phyloP scores from a whole-genome alignment of 2,329 filamentous ascomycete genomes.

The Calonectria hongkongensis region DNA sequence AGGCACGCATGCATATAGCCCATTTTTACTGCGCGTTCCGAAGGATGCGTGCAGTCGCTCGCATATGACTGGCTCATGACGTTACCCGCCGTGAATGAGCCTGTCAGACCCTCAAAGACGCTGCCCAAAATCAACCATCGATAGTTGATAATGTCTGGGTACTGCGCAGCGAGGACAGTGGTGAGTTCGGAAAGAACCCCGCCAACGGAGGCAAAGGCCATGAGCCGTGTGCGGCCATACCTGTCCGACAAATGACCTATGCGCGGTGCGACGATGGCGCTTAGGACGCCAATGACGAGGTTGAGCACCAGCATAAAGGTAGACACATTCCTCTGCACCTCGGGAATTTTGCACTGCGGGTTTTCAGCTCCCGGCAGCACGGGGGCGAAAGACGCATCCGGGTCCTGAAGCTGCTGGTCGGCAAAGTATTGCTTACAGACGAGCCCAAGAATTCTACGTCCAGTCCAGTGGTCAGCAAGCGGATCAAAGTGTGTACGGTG shows the following conservation, averaged over 20 bases:
- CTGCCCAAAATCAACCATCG: slow-evolving; percentile 86
- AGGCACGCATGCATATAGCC: slow-evolving; percentile 93
- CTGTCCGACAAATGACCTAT: slow-evolving; percentile 91
- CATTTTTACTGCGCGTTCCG: slow-evolving; percentile 87
- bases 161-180: slow-evolving; percentile 85
- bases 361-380: slow-evolving; percentile 82
- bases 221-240: slow-evolving; percentile 84
- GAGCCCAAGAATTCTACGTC: slow-evolving; percentile 80
- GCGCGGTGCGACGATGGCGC: slow-evolving; percentile 87
- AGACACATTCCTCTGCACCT: slow-evolving; percentile 85
- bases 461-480: slow-evolving; percentile 40
- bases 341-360: slow-evolving; percentile 85
- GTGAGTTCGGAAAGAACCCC: slow-evolving; percentile 84
- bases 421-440: slow-evolving; percentile 90
- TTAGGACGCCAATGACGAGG: slow-evolving; percentile 84
- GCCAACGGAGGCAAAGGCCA: slow-evolving; percentile 84
- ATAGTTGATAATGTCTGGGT: slow-evolving; percentile 83
- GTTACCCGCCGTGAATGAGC: slow-evolving; percentile 90
- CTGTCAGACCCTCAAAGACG: slow-evolving; percentile 87
- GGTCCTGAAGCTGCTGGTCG: slow-evolving; percentile 76
- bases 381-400: slow-evolving; percentile 76
- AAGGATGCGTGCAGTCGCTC: slow-evolving; percentile 89
- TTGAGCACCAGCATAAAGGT: slow-evolving; percentile 86
- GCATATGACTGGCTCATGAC: slow-evolving; percentile 89
- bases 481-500: background rate